These are phyloP conservation scores for Skeletonema marinoi DNA, from an alignment of 108 stramenopile species.

Conservation along the genomic window DNA sequence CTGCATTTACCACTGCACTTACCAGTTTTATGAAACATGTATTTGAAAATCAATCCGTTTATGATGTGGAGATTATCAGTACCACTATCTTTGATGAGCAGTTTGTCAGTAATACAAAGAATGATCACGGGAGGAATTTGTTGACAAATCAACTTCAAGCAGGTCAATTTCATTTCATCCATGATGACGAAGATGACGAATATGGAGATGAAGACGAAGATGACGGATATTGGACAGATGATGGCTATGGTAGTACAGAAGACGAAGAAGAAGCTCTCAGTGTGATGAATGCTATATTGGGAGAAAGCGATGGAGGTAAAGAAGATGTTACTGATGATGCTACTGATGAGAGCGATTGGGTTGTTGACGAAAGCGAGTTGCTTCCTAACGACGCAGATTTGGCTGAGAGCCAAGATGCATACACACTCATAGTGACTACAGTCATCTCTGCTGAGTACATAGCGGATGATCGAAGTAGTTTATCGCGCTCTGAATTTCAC, in stretches of 20 bases:
- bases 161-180: slow-evolving; percentile 12
- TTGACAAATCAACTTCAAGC: not conserved
- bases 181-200: not conserved
- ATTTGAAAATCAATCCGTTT: slow-evolving; percentile 37
- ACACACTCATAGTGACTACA: slow-evolving; percentile 17
- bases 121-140: not conserved
- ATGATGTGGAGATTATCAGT: slow-evolving; percentile 25
- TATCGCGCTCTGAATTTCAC: slow-evolving; percentile 17
- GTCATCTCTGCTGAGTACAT: slow-evolving; percentile 36
- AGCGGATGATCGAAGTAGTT: not conserved
- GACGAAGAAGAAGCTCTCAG: slow-evolving; percentile 1
- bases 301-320: slow-evolving; percentile 12
- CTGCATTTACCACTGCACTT: slow-evolving; percentile 12
- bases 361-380: not conserved
- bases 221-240: slow-evolving; percentile 2
- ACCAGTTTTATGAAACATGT: slow-evolving; percentile 27
- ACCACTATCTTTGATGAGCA: slow-evolving; percentile 37
- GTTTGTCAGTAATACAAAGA: not conserved
- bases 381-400: not conserved
- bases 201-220: not conserved
- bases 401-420: not conserved
- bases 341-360: slow-evolving; percentile 1
- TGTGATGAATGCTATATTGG: slow-evolving; percentile 24
- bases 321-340: not conserved
- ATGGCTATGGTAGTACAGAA: not conserved